Conservation (phyloP, 106 monocot genomes). For the Acanthochlamys bracteata region DNA sequence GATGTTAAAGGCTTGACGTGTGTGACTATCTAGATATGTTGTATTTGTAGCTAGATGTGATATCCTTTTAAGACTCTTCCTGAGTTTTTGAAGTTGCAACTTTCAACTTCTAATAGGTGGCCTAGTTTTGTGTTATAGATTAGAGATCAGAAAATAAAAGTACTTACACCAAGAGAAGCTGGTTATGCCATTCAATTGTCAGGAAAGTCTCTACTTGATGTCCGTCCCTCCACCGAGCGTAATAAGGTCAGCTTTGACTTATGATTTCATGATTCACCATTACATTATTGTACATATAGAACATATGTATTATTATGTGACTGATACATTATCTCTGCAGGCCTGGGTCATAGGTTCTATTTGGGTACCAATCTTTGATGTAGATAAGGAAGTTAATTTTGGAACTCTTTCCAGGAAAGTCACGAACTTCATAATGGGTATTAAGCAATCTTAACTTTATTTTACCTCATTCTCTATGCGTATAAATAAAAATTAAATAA, state of each 20-base stretch:
- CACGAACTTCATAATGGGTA: constrained; percentile 93
- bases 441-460: neutral
- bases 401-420: constrained; percentile 52
- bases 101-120: too few species aligned
- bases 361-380: constrained; percentile 97
- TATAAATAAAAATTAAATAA: too few species aligned
- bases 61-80: too few species aligned
- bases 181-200: constrained; percentile 93
- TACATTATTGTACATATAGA: neutral
- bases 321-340: constrained; percentile 15
- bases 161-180: constrained; percentile 89
- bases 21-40: too few species aligned
- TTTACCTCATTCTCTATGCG: neutral
- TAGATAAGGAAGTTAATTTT: constrained; percentile 34
- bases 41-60: too few species aligned
- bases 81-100: too few species aligned
- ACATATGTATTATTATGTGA: neutral
- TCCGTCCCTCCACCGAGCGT: constrained; percentile 71
- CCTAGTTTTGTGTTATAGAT: too few species aligned
- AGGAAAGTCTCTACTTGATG: constrained; percentile 77
- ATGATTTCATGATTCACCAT: too few species aligned
- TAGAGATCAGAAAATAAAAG: constrained; percentile 87
- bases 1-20: too few species aligned
- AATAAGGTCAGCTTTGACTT: constrained; percentile 41
- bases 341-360: constrained; percentile 91